phyloP scores from a whole-genome alignment of 352 stramenopile genomes.

The Pythium myriotylum region DNA sequence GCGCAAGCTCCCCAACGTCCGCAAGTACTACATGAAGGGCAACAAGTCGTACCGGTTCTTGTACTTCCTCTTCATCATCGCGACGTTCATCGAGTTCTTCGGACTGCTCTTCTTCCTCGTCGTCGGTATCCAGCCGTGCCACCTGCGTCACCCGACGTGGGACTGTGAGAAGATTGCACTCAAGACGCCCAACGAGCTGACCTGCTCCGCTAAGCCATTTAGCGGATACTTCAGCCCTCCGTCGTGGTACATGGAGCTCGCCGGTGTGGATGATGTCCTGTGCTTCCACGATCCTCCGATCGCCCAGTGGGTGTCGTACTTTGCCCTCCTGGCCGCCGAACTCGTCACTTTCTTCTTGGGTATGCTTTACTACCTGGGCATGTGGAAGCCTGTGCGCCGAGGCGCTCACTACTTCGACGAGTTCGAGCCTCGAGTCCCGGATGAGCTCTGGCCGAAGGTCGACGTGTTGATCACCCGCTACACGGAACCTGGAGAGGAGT shows the following conservation, averaged over 20 bases:
- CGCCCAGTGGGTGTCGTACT: conserved; percentile 82
- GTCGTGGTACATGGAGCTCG: conserved; percentile 75
- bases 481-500: conserved; percentile 83
- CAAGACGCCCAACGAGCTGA: conserved; percentile 63
- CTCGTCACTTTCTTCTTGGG: conserved; percentile 71
- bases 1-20: conserved; percentile 84
- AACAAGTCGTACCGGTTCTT: conserved; percentile 74
- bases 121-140: conserved; percentile 74
- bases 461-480: conserved; percentile 85
- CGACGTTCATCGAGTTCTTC: conserved; percentile 69
- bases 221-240: conserved; percentile 70
- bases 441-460: conserved; percentile 81
- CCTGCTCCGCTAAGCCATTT: conserved; percentile 51
- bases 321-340: conserved; percentile 67
- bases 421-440: conserved; percentile 80
- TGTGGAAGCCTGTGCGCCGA: conserved; percentile 89
- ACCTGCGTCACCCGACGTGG: conserved; percentile 47
- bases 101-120: conserved; percentile 83
- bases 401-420: conserved; percentile 88
- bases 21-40: conserved; percentile 90
- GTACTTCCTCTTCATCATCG: conserved; percentile 80
- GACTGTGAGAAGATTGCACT: conserved; percentile 62
- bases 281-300: conserved; percentile 82
- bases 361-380: conserved; percentile 85
- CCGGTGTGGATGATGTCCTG: conserved; percentile 69